phyloP scores from a whole-genome alignment of 192 early-diverging fungal species.

The Gaertneriomyces sp. region DNA sequence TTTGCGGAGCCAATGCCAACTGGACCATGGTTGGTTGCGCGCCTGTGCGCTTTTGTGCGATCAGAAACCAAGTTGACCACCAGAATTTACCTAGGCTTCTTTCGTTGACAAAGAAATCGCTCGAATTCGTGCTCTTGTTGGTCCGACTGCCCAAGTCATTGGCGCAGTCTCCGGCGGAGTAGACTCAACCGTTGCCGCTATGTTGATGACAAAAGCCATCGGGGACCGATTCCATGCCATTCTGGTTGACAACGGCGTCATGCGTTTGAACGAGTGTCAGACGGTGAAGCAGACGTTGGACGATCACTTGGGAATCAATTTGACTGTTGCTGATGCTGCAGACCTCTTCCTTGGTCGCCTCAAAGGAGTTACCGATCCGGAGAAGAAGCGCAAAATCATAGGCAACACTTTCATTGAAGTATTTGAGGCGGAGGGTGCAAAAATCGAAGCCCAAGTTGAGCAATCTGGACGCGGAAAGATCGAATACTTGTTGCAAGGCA shows the following conservation, averaged over 20 bases:
- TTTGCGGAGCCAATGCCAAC: slow-evolving; percentile 74
- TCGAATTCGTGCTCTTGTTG: slow-evolving; percentile 86
- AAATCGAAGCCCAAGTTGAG: slow-evolving; percentile 76
- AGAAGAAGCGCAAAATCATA: slow-evolving; percentile 98
- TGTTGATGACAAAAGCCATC: slow-evolving; percentile 95
- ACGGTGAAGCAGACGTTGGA: slow-evolving; percentile 78
- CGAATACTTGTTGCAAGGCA: slow-evolving; percentile 95
- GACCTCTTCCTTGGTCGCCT: slow-evolving; percentile 76
- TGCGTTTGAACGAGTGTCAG: slow-evolving; percentile 94
- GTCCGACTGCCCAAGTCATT: slow-evolving; percentile 86
- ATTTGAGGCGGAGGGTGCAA: slow-evolving; percentile 88
- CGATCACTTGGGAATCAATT: slow-evolving; percentile 91
- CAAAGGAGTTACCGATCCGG: slow-evolving; percentile 89
- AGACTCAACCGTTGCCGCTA: slow-evolving; percentile 93
- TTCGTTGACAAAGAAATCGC: slow-evolving; percentile 98
- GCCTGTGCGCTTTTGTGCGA: background rate
- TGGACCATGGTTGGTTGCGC: slow-evolving; percentile 82
- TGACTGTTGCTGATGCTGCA: slow-evolving; percentile 85
- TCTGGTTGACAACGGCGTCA: slow-evolving; percentile 97
- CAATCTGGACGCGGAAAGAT: slow-evolving; percentile 72
- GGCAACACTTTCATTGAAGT: slow-evolving; percentile 99
- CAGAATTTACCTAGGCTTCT: slow-evolving; percentile 35
- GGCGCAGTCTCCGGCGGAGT: slow-evolving; percentile 98
- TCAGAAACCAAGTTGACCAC: background rate
- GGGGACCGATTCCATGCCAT: slow-evolving; percentile 98